Percentiles rank a stretch among this genome's conserved stretches.
These are phyloP conservation scores for Auxenochlorella pyrenoidosa DNA, from an alignment of 139 green algal species.

Conservation along the genomic window DNA sequence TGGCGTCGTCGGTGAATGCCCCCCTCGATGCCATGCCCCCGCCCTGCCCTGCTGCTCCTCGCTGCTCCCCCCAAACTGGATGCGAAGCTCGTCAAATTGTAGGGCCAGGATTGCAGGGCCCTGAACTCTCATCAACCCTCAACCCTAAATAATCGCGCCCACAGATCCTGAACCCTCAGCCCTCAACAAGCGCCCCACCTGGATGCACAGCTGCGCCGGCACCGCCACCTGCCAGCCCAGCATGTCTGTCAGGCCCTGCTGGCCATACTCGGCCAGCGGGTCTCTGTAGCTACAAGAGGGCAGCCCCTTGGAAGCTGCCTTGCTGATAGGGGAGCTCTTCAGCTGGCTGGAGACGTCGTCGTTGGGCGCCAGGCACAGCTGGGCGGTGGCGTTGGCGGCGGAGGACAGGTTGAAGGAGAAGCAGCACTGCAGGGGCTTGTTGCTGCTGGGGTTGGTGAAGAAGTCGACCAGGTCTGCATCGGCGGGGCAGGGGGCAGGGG, in stretches of 20 bases:
- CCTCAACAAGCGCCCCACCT: not conserved
- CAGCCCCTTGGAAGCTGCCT: slow-evolving; percentile 10
- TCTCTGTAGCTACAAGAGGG: slow-evolving; percentile 12
- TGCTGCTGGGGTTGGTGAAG: not conserved
- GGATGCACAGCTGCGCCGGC: not conserved
- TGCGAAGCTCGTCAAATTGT: no score
- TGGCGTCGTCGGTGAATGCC: no score
- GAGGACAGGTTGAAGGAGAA: not conserved
- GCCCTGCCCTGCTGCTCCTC: no score
- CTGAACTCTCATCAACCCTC: no score
- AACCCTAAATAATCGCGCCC: no score
- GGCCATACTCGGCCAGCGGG: not conserved
- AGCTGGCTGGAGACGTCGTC: not conserved
- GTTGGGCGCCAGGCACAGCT: not conserved
- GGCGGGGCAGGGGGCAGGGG: not conserved
- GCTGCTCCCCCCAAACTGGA: no score
- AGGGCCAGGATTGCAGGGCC: no score
- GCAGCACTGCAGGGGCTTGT: slow-evolving; percentile 8
- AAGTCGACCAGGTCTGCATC: slow-evolving; percentile 5
- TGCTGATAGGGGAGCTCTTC: not conserved
- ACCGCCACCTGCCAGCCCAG: not conserved
- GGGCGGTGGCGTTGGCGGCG: not conserved
- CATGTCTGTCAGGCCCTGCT: not conserved
- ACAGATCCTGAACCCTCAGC: no score
- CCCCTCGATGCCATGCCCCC: no score